phyloP scores from a whole-genome alignment of 2,329 filamentous ascomycete genomes.

The Hypoxylon sp. region DNA sequence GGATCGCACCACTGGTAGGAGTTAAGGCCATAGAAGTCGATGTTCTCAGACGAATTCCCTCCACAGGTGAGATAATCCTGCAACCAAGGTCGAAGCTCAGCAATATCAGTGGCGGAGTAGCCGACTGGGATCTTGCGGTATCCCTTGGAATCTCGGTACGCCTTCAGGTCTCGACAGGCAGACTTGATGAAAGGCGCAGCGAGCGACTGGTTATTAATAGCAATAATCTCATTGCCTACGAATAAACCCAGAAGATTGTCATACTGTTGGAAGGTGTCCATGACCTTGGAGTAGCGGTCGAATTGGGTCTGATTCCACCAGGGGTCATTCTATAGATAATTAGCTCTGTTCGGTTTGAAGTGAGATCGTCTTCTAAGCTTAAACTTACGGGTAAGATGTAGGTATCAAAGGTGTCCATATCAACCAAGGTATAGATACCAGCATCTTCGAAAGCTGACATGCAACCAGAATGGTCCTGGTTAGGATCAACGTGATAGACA shows the following conservation, averaged over 20 bases:
- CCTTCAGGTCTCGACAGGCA: constrained; percentile 85
- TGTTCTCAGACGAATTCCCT: constrained; percentile 74
- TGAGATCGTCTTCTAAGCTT: background rate
- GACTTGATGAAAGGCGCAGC: constrained; percentile 89
- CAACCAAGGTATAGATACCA: constrained; percentile 87
- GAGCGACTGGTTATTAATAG: constrained; percentile 68
- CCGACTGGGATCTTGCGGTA: constrained; percentile 88
- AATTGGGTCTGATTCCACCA: constrained; percentile 82
- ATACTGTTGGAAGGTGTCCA: constrained; percentile 83
- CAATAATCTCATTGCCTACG: constrained; percentile 90
- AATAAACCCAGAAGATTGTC: constrained; percentile 89
- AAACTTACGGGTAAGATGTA: constrained; percentile 74
- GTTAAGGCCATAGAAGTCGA: constrained; percentile 90
- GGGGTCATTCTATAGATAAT: constrained; percentile 65
- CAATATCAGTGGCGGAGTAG: constrained; percentile 90
- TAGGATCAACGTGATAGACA: constrained; percentile 87
- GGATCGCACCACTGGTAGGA: constrained; percentile 85
- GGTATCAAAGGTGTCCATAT: constrained; percentile 82
- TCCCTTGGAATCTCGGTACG: constrained; percentile 79
- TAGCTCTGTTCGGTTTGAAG: constrained; percentile 14
- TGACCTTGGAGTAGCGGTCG: constrained; percentile 76
- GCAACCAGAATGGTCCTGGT: constrained; percentile 80
- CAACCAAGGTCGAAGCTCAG: constrained; percentile 73
- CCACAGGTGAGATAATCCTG: constrained; percentile 85
- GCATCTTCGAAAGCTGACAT: constrained; percentile 85